A percentile compares a stretch with the other conserved stretches of the same genome.
Conservation (phyloP, 805 yeast species). For the Yueomyces sp. region DNA sequence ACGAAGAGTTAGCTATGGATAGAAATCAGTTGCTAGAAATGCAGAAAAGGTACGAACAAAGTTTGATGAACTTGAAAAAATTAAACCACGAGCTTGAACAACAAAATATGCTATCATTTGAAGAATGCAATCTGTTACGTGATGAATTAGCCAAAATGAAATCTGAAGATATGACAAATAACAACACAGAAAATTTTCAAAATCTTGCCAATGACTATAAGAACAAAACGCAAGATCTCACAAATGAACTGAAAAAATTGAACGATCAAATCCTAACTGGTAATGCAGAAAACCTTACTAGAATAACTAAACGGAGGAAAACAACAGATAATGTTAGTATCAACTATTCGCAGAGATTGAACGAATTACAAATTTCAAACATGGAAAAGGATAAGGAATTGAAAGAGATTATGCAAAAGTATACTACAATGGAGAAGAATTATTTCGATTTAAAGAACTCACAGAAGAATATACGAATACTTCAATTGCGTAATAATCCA, state of each 20-base stretch:
- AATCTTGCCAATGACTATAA: slow-evolving; percentile 43
- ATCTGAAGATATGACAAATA: background rate
- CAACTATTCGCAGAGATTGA: slow-evolving; percentile 20
- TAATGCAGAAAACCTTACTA: slow-evolving; percentile 3
- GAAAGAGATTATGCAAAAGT: slow-evolving; percentile 26
- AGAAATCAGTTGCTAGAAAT: slow-evolving; percentile 25
- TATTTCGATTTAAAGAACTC: slow-evolving; percentile 22
- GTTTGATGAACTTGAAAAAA: slow-evolving; percentile 19
- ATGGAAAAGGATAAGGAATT: slow-evolving; percentile 26
- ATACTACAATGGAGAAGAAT: slow-evolving; percentile 26
- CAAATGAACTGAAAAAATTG: slow-evolving; percentile 25
- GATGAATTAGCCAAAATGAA: slow-evolving; percentile 26
- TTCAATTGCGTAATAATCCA: slow-evolving; percentile 59
- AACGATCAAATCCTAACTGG: slow-evolving; percentile 15
- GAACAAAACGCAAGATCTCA: slow-evolving; percentile 32
- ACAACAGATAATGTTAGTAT: slow-evolving; percentile 13
- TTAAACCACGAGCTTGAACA: slow-evolving; percentile 34
- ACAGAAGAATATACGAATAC: slow-evolving; percentile 32
- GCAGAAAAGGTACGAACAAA: slow-evolving; percentile 13
- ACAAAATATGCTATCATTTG: slow-evolving; percentile 37
- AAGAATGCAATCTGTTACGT: slow-evolving; percentile 46
- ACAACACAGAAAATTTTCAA: slow-evolving; percentile 10
- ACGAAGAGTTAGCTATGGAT: slow-evolving; percentile 26
- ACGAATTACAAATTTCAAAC: slow-evolving; percentile 30
- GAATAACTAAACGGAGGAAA: slow-evolving; percentile 16